Base-by-base conservation (phyloP, 2,329 filamentous ascomycete species). In the Coniochaeta sp. region DNA sequence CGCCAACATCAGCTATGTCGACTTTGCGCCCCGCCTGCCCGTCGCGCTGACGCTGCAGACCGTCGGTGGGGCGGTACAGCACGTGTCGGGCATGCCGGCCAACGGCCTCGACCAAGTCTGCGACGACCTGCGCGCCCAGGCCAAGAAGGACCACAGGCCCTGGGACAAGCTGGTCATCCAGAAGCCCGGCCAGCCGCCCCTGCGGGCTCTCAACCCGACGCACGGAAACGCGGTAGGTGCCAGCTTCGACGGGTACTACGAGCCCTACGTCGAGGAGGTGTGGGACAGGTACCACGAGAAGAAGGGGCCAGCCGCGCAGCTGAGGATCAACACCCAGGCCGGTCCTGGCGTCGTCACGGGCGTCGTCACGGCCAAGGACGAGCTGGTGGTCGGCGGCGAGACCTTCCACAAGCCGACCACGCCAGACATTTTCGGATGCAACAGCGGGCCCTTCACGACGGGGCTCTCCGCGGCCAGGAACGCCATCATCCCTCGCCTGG, bases 251-350 rank as follows among this genome's bases (percentile, higher is more conserved):
- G 73, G 72, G 26, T 81, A 80, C 66, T 78, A 68, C 60, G 75
- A 78, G 67, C 70, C 71, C 2, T 70, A 75, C 44, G 73, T 81
- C 17, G 74, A 77, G 32, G 63, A 70, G 28, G 76, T 78, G 2
- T 81, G 78, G 78, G 59, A 63, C 17, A 67, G 73, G 56, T 78
- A 76, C 62, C 61, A 62, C 14, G 61, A 58, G 16, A n/a, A 59
- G 32, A 62, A 62, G 47, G 57, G 62, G 14, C 62, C 62, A 17
- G 69, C 67, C 30, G 4, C 9, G 8, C 69, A 75, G 47, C 69
- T 89, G 58, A 80, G 72, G 1, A 79, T 90, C 72, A 81, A 90
- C 73, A 90, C 88, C 2, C 88, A 90, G 73, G 81, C 81, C 2
- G 77, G 73, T 0, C 75, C 77, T 3, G 87, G 87, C 6, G 74